Evolutionary conservation across 768 basidiomycete species (phyloP).

Genomic region (Rickenella mellea): DNA sequence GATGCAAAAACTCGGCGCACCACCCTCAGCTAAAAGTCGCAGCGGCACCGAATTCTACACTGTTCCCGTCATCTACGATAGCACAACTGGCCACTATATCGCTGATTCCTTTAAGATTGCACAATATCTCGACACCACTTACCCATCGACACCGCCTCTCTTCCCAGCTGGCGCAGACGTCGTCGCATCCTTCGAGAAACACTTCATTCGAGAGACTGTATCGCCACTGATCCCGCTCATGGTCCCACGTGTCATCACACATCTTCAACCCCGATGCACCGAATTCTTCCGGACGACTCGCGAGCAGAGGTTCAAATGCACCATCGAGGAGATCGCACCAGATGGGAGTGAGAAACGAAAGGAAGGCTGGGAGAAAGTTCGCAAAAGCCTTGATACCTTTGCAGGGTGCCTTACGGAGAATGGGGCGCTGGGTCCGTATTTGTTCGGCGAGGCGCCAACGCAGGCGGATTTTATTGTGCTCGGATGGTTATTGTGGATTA

Average conservation of each 20-base stretch:
- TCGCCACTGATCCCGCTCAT: conserved; percentile 7
- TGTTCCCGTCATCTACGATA: conserved; percentile 32
- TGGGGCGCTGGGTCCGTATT: conserved; percentile 19
- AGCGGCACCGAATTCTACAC: too few relatives aligned
- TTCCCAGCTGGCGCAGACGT: conserved; percentile 22
- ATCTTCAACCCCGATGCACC: conserved; percentile 19
- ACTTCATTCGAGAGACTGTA: neutral
- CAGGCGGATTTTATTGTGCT: conserved; percentile 27
- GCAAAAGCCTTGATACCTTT: conserved; percentile 16
- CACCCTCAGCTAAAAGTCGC: conserved; percentile 20
- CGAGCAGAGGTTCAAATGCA: conserved; percentile 21
- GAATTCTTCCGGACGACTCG: conserved; percentile 25
- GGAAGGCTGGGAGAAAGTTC: conserved; percentile 17
- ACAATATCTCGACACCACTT: conserved; percentile 34
- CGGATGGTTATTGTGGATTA: conserved; percentile 26
- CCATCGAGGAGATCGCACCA: conserved; percentile 26
- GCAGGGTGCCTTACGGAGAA: conserved; percentile 21
- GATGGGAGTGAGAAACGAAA: conserved; percentile 18
- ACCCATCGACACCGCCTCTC: conserved; percentile 27
- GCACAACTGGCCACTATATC: conserved; percentile 22
- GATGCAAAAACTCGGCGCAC: conserved; percentile 22
- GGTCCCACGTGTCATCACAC: conserved; percentile 5
- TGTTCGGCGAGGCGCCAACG: conserved; percentile 22
- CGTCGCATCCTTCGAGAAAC: conserved; percentile 14
- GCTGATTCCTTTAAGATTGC: conserved; percentile 35